Base-by-base conservation (phyloP, 768 basidiomycete species). In the Kwoniella mangroviensis region DNA sequence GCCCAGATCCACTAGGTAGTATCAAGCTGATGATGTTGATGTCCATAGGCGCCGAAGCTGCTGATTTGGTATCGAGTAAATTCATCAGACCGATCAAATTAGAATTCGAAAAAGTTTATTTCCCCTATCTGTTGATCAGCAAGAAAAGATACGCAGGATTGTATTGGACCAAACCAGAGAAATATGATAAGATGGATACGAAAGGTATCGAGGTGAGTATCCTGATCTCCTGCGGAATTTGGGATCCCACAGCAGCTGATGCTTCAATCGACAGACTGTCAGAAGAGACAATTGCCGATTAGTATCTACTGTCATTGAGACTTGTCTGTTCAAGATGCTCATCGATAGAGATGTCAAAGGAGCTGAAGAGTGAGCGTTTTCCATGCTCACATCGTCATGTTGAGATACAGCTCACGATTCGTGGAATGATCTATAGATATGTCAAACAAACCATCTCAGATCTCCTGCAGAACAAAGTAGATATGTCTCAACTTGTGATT, bases 81-180 rank as follows among this genome's bases (percentile, higher is more conserved):
- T 99, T 99, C 82, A 85, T 94, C 76, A 90, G 91, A 78, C 97
- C 96, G 0, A 98, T 98, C 86, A 98, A 98, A 83, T 89, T 99
- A 28, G 96, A 99, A 83, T 99, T 99, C 84, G 97, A 99, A 82
- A 98, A 99, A 82, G 95, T 98, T 5, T 99, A 99, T 84, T 98
- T 92, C 82, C 97, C 97, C 4, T 99, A 98, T 83, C 84, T 99
- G 64, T 89, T 99, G 59, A 99, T 99, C 84, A 98, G 86, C 87
- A 99, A 99, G 85, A 99, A 99, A 84, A 90, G 97, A 55, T 99
- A 99, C 83, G 97, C 97, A 2, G 97, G 97, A 6, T 84, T 98
- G 67, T 98, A 99, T 81, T 99, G 97, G 97, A 98, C 97, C 1
- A 90, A 89, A 73, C 85, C 90, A 13, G 95, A 98, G 52, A 97